A percentile compares a stretch with the other conserved stretches of the same genome.
Conservation (phyloP, 257 asterid species). For the Lycium barbarum region DNA sequence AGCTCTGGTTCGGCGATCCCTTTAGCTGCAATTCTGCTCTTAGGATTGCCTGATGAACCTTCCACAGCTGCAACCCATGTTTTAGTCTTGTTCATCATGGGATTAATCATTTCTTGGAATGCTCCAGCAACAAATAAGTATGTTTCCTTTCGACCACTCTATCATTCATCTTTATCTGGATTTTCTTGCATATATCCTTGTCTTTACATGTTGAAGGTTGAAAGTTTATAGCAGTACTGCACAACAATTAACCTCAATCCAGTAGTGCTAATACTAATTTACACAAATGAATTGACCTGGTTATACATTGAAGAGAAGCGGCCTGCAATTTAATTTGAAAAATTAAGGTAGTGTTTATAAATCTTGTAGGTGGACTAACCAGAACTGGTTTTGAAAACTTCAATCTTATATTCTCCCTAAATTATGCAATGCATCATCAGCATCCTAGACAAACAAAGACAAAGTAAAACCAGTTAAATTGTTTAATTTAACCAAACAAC, state of each 20-base stretch:
- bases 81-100: conserved; percentile 68
- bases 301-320: too few relatives aligned
- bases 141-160: not conserved
- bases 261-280: not conserved
- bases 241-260: not conserved
- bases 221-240: not conserved
- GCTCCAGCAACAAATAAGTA: conserved; percentile 92
- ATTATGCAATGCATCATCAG: too few relatives aligned
- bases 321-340: too few relatives aligned
- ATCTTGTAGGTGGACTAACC: too few relatives aligned
- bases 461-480: too few relatives aligned
- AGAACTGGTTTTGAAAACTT: too few relatives aligned
- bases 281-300: too few relatives aligned
- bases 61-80: conserved; percentile 61
- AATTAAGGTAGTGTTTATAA: too few relatives aligned
- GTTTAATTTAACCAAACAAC: not conserved
- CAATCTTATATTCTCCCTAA: too few relatives aligned
- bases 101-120: conserved; percentile 74
- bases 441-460: too few relatives aligned
- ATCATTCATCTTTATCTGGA: not conserved
- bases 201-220: not conserved
- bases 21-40: conserved; percentile 68
- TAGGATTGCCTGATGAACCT: conserved; percentile 76
- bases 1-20: conserved; percentile 85
- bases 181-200: not conserved